Base-by-base conservation (phyloP, 441 rosid species). In the Gossypium schwendimanii region DNA sequence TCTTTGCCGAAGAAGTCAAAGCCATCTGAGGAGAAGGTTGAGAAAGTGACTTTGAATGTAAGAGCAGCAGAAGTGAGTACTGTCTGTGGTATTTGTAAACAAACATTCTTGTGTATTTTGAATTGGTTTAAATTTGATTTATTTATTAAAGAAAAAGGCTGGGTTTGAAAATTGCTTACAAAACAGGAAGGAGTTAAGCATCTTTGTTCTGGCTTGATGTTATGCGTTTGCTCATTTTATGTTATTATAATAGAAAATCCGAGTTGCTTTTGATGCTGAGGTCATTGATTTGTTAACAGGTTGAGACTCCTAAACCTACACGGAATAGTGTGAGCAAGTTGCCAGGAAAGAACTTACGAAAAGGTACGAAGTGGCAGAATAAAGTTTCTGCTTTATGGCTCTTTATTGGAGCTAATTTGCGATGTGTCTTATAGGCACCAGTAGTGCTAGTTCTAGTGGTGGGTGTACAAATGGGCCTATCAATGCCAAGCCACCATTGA, bases 291-390 rank as follows among this genome's bases (percentile, higher is more conserved):
- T 74, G 26, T 72, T 70, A 41, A 45, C 78, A 87, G 97, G 83
- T 75, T 20, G 81, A 83, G 75, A 68, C 49, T 70, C 64, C 84
- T 70, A 83, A 82, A 74, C 60, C 75, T 36, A 77, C 62, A 9
- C 80, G 75, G 55, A 82, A 72, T 24, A 70, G 72, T 63, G 73
- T 74, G 39, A 31, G 28, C 77, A 79, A 81, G 71, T 63, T 72
- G 3, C 21, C 36, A 0, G 81, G 71, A 15, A 78, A 78, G 70
- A 73, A 17, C 64, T 69, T 79, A 31, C 41, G 52, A 17, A 90
- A 87, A 91, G 97, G 98, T 93, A 88, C 79, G 81, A 39, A 63
- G 74, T 80, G 57, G 80, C 78, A 47, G 77, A 47, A 57, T 81
- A 61, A 47, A 69, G 24, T 81, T 85, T 81, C 76, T 85, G 72